These are phyloP conservation scores for Solanum lycopersicoides DNA, from an alignment of 257 asterid genomes.

Conservation along the genomic window DNA sequence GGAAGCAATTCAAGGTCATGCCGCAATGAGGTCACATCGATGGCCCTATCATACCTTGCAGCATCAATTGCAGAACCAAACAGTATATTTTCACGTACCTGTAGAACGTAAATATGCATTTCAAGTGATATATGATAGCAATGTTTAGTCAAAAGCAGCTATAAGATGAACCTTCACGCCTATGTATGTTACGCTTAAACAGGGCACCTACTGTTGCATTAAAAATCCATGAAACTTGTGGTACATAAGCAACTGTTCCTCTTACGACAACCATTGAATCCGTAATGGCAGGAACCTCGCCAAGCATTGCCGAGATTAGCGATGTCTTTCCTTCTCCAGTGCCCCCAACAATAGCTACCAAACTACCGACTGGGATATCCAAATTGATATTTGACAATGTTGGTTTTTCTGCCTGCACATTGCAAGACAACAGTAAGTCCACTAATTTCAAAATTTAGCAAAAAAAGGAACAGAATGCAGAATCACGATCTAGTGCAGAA, in stretches of 20 bases:
- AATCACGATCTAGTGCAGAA: not conserved
- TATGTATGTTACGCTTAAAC: not conserved
- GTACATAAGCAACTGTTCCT: constrained; percentile 91
- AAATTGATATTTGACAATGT: constrained; percentile 74
- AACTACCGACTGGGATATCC: constrained; percentile 82
- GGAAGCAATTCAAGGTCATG: constrained; percentile 87
- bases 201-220: constrained; percentile 76
- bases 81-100: constrained; percentile 94
- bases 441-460: not conserved
- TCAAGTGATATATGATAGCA: not conserved
- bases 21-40: constrained; percentile 66
- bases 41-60: constrained; percentile 53
- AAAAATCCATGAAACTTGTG: constrained; percentile 98
- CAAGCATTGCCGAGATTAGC: constrained; percentile 94
- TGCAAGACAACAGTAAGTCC: not conserved
- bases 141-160: not conserved
- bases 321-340: constrained; percentile 99
- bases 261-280: constrained; percentile 60
- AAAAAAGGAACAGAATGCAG: not conserved
- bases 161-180: not conserved
- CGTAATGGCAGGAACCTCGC: constrained; percentile 76
- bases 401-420: constrained; percentile 58
- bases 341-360: constrained; percentile 87
- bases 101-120: constrained; percentile 6
- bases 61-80: constrained; percentile 69